Base-by-base conservation (phyloP, 371 early-diverging fungal species). In the Mortierella sp. region DNA sequence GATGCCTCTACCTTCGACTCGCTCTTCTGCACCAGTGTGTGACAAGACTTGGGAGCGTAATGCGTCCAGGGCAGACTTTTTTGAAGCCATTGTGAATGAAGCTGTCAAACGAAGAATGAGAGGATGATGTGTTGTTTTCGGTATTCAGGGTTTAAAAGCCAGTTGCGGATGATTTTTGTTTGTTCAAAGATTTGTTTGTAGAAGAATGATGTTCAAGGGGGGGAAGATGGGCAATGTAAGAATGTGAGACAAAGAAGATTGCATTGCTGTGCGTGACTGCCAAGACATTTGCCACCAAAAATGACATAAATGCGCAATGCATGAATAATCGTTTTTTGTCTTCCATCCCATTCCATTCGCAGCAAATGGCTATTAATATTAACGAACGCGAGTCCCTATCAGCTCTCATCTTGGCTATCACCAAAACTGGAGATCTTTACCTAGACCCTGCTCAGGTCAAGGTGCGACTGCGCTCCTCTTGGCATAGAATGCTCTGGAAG, bases 1-100 rank as follows among this genome's bases (percentile, higher is more conserved):
- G 26, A 1, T 45, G n/a, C 0, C 22, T 24, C 49, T 76, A 90
- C 90, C 90, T 84, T 90, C 90, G 12, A 89, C 91, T 63, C 90
- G 89, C 72, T 90, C 91, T 70, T 90, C 91, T 1, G 80, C 81
- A 0, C 90, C 90, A 0, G 77, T 84, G 54, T 71, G 76, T 9
- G 84, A 86, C 78, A 89, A 79, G 26, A 89, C 84, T 63, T 84
- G 83, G 16, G 79, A 75, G 40, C 85, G 84, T 60, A 85, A 69
- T n/a, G 73, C 75, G 52, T 83, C 85, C 66, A 85, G 61, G 70
- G 80, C 80, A 5, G 80, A 79, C 49, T 65, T 75, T 66, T 79
- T 74, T 10, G 75, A 28, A 1, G 72, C 68, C 80, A 79, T 79
- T 20, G 62, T 37, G 59, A 26, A 26, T 55, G 49, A 12, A n/a